A percentile compares a stretch with the other conserved stretches of the same genome.
Evolutionary conservation across 495 filamentous ascomycete genomes (phyloP).

Genomic region (Tuber melanosporum): DNA sequence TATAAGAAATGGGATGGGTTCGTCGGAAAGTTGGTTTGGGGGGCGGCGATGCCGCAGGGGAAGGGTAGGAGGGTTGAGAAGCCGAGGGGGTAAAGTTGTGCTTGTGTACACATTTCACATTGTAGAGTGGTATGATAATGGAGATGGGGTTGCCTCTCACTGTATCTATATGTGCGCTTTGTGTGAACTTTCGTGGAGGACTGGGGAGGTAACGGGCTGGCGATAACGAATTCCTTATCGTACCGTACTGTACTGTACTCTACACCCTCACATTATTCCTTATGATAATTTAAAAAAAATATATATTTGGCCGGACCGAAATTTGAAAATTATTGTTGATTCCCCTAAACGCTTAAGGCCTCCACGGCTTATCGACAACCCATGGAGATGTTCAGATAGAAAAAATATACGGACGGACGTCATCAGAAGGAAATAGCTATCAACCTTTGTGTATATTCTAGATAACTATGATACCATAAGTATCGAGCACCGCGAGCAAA

Average conservation of each 20-base stretch:
- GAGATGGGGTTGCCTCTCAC: neutral
- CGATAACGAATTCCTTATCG: neutral
- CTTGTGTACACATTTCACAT: neutral
- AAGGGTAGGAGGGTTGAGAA: neutral
- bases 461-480: no score
- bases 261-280: neutral
- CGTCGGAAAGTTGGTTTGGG: slow-evolving; percentile 14
- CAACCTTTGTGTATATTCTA: no score
- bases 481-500: no score
- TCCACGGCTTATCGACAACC: no score
- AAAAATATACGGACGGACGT: no score
- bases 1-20: slow-evolving; percentile 28
- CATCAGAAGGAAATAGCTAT: no score
- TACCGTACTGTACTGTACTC: neutral
- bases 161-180: neutral
- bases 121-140: neutral
- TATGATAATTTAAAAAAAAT: no score
- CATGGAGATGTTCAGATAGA: no score
- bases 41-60: slow-evolving; percentile 9
- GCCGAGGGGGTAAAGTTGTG: neutral
- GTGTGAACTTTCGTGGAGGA: neutral
- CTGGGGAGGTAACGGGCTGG: neutral
- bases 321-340: neutral
- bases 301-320: neutral
- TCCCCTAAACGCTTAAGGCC: no score